These are phyloP conservation scores for Lasiosphaeriaceae sp. DNA, from an alignment of 495 filamentous ascomycete species.

Conservation along the genomic window DNA sequence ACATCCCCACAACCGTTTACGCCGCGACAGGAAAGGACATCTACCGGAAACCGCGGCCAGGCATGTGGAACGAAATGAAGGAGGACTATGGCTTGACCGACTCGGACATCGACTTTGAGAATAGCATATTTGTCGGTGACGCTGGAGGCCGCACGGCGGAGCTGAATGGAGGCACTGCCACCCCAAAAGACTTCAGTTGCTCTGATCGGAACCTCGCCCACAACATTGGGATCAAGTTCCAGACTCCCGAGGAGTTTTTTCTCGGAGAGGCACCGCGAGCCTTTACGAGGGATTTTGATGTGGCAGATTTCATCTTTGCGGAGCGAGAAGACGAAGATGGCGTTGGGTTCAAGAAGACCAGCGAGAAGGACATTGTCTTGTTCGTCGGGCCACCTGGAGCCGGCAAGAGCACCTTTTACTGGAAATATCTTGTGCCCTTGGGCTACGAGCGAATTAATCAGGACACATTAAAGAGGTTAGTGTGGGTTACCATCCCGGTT, in stretches of 20 bases:
- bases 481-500: constrained; percentile 1
- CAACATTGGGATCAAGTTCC: constrained; percentile 75
- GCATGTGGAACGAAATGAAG: constrained; percentile 86
- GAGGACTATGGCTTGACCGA: constrained; percentile 67
- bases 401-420: constrained; percentile 90
- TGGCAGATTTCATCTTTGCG: constrained; percentile 30
- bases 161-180: constrained; percentile 17
- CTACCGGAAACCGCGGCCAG: constrained; percentile 80
- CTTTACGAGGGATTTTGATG: constrained; percentile 66
- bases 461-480: constrained; percentile 77
- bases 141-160: constrained; percentile 56
- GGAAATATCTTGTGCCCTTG: constrained; percentile 70
- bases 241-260: constrained; percentile 91
- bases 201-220: constrained; percentile 80
- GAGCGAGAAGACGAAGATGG: constrained; percentile 11
- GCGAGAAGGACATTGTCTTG: constrained; percentile 70
- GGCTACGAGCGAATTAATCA: constrained; percentile 87
- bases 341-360: constrained; percentile 55
- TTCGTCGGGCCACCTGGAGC: constrained; percentile 85
- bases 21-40: constrained; percentile 76
- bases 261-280: constrained; percentile 58
- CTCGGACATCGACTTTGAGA: constrained; percentile 57
- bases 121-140: constrained; percentile 87
- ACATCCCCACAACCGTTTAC: constrained; percentile 75
- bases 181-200: constrained; percentile 60